A percentile compares a stretch with the other conserved stretches of the same genome.
These are phyloP conservation scores for Alternaria atra DNA, from an alignment of 2,329 filamentous ascomycete species.

Conservation along the genomic window DNA sequence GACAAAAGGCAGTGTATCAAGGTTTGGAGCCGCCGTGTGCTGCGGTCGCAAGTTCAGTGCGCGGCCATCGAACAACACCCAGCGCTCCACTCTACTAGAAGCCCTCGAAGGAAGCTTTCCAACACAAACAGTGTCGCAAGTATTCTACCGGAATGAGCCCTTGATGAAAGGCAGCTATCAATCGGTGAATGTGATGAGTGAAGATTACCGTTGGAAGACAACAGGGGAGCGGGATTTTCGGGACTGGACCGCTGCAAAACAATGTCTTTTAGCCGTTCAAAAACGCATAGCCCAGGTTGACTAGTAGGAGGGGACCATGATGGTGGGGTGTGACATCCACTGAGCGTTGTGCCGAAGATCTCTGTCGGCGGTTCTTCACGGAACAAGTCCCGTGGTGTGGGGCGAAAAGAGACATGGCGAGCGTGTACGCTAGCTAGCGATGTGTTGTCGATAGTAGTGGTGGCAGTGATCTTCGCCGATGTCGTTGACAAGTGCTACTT, in stretches of 20 bases:
- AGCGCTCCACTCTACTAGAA: background rate
- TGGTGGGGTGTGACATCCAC: constrained; percentile 15
- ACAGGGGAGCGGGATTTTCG: constrained; percentile 9
- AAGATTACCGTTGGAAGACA: constrained; percentile 7
- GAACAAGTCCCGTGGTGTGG: constrained; percentile 13
- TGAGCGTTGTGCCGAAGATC: constrained; percentile 6
- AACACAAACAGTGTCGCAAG: background rate
- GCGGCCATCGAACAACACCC: background rate
- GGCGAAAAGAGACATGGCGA: constrained; percentile 5
- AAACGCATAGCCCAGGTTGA: constrained; percentile 16
- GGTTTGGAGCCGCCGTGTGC: constrained; percentile 1
- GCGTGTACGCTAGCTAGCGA: constrained; percentile 5
- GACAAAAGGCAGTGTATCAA: constrained; percentile 8
- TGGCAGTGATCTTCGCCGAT: constrained; percentile 18
- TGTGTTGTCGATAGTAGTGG: constrained; percentile 4
- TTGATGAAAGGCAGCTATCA: background rate
- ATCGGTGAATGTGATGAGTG: background rate
- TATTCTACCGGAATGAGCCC: background rate
- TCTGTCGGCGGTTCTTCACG: constrained; percentile 7
- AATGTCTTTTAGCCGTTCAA: constrained; percentile 25
- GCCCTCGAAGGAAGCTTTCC: background rate
- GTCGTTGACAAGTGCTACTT: constrained; percentile 4
- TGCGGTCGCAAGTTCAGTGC: constrained; percentile 7
- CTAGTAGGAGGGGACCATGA: constrained; percentile 8
- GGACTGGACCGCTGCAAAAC: constrained; percentile 1